Base-by-base conservation (phyloP, 768 basidiomycete genomes). In the Pleurotus ostreatus region DNA sequence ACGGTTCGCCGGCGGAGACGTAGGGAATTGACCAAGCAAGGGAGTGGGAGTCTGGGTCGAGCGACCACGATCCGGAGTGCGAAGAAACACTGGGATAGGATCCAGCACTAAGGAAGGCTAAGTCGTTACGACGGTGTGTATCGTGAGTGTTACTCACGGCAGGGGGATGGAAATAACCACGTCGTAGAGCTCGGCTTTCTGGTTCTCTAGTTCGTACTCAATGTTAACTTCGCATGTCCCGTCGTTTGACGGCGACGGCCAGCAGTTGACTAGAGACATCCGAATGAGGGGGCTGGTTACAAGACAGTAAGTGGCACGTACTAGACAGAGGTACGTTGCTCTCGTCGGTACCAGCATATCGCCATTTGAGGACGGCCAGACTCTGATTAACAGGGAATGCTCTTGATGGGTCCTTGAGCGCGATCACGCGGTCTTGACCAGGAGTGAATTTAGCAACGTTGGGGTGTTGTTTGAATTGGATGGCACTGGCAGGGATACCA, bases 381-480 rank as follows among this genome's bases (percentile, higher is more conserved):
- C 85, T 81, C 61, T 95, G 91, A 8, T 87, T 85, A 40, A 98
- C 87, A 1, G 94, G 96, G 81, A 98, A 98, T 5, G 83, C 74
- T 61, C 85, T 79, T 40, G 84, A 80, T 2, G 88, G 66, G 66
- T 98, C 95, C 72, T 94, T 97, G 60, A 98, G 75, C 0, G 86
- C 86, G 41, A 98, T 78, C 16, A 86, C 69, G 39, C 89, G 71
- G 15, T 73, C 73, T 58, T 88, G 70, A 1, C 83, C 82, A 9
- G 86, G 83, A 0, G 74, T 76, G 59, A 95, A 92, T 72, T 94
- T 96, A 57, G 85, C 89, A 12, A 98, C 90, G 58, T 97, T 88
- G 5, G 96, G 96, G 65, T 98, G 97, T 62, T 97, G 94, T 72
- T 98, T 98, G 81, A 96, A 97, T 69, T 96, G 94, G 43, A 98